Evolutionary conservation across 2,329 filamentous ascomycete genomes (phyloP).

Genomic region (Calonectria naviculata): DNA sequence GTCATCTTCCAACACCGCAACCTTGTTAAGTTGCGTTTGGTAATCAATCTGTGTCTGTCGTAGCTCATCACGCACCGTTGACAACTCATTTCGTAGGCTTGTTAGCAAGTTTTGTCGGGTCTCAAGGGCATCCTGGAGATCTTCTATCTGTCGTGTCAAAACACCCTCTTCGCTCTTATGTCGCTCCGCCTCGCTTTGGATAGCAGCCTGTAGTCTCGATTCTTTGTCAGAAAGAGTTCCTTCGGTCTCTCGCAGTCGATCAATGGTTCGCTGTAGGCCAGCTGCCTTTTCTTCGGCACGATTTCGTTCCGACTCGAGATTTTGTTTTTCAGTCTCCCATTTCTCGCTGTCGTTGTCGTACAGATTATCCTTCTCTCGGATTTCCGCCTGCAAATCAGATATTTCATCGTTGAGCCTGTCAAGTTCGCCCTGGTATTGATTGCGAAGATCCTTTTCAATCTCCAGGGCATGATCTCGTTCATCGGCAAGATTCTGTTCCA

Average conservation of each 20-base stretch:
- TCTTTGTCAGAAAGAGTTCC: conserved; percentile 76
- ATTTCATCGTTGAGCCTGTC: conserved; percentile 68
- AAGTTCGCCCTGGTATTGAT: conserved; percentile 57
- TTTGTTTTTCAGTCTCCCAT: conserved; percentile 74
- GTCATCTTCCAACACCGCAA: conserved; percentile 78
- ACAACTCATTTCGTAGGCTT: conserved; percentile 73
- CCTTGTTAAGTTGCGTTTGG: conserved; percentile 71
- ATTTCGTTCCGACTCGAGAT: conserved; percentile 73
- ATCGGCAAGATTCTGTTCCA: conserved; percentile 60
- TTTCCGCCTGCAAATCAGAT: conserved; percentile 70
- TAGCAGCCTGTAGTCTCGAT: conserved; percentile 72
- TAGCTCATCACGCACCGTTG: conserved; percentile 74
- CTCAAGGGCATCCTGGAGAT: conserved; percentile 77
- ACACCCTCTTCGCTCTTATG: conserved; percentile 78
- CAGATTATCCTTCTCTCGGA: conserved; percentile 76
- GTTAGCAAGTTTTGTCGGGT: conserved; percentile 74
- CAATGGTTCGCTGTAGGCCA: conserved; percentile 77
- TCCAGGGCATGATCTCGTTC: conserved; percentile 69
- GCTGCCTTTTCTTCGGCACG: conserved; percentile 75
- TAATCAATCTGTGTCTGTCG: conserved; percentile 74
- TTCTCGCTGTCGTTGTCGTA: conserved; percentile 78
- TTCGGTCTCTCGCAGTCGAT: conserved; percentile 75
- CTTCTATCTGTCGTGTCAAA: conserved; percentile 78
- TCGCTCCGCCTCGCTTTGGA: conserved; percentile 77
- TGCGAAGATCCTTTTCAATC: conserved; percentile 68